phyloP scores from a whole-genome alignment of 805 yeast genomes.

The Wickerhamiella hasegawae region DNA sequence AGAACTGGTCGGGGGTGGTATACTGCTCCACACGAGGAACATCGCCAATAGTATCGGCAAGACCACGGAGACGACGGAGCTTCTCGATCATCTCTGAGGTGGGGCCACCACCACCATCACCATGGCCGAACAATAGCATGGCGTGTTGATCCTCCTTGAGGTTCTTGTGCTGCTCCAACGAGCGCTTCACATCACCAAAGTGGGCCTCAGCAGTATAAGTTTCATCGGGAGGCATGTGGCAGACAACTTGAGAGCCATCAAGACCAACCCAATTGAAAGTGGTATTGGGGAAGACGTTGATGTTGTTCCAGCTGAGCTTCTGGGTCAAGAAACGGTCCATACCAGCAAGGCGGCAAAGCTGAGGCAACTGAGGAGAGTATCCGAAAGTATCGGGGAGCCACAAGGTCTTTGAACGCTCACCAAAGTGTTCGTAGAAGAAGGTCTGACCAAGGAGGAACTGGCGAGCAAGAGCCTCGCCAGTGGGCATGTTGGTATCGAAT shows the following conservation, averaged over 20 bases:
- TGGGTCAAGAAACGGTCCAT: conserved; percentile 79
- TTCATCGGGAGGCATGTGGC: conserved; percentile 96
- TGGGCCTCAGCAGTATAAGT: conserved; percentile 90
- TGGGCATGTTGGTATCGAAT: conserved; percentile 90
- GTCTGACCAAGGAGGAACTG: conserved; percentile 86
- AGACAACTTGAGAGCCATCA: conserved; percentile 83
- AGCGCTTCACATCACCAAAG: conserved; percentile 80
- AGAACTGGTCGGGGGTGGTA: conserved; percentile 64
- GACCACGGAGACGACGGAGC: conserved; percentile 77
- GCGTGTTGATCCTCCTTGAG: conserved; percentile 68
- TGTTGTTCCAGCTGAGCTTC: conserved; percentile 91
- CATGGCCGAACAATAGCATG: conserved; percentile 72
- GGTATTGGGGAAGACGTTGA: conserved; percentile 74
- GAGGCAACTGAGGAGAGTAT: conserved; percentile 89
- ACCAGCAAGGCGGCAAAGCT: conserved; percentile 74
- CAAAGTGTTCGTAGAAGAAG: conserved; percentile 67
- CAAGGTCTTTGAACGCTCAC: conserved; percentile 53
- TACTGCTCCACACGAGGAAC: conserved; percentile 76
- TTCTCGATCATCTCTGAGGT: conserved; percentile 86
- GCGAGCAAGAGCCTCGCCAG: conserved; percentile 77
- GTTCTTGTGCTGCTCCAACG: conserved; percentile 69
- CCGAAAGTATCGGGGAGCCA: conserved; percentile 99
- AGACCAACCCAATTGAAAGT: conserved; percentile 93
- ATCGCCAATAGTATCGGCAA: conserved; percentile 45
- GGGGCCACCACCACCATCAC: conserved; percentile 99